Conservation (phyloP, 805 yeast species). For the Lipomyces spencermartinsiae region DNA sequence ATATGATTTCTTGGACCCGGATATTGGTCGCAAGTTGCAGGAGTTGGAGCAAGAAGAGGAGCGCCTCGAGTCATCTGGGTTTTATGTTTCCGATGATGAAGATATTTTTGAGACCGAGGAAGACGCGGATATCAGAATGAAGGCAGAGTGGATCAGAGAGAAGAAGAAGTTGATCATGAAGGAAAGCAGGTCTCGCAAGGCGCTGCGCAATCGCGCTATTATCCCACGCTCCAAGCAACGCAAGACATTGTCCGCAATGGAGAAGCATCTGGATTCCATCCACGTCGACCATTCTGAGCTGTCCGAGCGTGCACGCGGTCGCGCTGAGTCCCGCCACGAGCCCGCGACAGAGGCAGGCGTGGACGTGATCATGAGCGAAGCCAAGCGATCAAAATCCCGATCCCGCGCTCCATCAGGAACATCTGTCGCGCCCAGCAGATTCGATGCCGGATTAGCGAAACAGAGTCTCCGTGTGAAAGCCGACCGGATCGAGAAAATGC, state of each 20-base stretch:
- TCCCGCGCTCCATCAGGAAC: constrained; percentile 44
- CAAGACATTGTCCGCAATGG: constrained; percentile 73
- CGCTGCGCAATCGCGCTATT: constrained; percentile 82
- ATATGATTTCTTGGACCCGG: constrained; percentile 96
- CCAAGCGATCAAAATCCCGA: constrained; percentile 45
- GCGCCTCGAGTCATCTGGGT: constrained; percentile 89
- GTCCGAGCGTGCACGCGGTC: constrained; percentile 54
- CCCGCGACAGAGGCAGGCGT: constrained; percentile 62
- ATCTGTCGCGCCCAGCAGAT: constrained; percentile 45
- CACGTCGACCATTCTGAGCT: constrained; percentile 85
- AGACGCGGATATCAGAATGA: constrained; percentile 71
- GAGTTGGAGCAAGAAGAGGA: constrained; percentile 98
- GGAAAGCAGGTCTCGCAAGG: constrained; percentile 85
- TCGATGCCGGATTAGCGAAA: constrained; percentile 88
- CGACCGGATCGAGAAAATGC: constrained; percentile 83
- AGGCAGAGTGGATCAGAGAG: constrained; percentile 94
- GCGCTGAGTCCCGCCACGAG: constrained; percentile 45
- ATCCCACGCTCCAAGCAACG: constrained; percentile 83
- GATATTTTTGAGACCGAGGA: constrained; percentile 64
- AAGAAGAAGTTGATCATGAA: constrained; percentile 93
- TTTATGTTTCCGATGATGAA: constrained; percentile 86
- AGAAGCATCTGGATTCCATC: constrained; percentile 82
- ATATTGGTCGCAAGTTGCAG: constrained; percentile 88
- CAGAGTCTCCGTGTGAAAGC: constrained; percentile 76
- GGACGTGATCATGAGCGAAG: constrained; percentile 73